Percentiles rank a stretch among this genome's conserved stretches.
These are phyloP conservation scores for Knufia fluminis DNA, from an alignment of 2,329 filamentous ascomycete genomes.

Conservation along the genomic window DNA sequence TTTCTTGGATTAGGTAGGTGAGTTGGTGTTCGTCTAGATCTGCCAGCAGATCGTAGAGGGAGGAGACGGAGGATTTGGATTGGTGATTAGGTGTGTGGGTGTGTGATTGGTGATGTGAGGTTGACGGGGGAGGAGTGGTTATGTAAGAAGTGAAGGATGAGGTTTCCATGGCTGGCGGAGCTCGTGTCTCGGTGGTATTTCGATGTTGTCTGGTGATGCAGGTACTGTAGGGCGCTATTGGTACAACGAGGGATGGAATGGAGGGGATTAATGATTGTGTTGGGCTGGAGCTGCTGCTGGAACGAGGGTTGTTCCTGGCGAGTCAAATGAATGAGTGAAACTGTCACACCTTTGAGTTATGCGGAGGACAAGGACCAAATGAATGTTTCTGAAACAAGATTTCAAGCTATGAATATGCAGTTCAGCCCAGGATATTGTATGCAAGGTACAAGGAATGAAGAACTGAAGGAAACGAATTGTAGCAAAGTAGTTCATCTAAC, in stretches of 20 bases:
- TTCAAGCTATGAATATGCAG: neutral
- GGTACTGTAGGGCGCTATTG: neutral
- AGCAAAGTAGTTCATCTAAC: neutral
- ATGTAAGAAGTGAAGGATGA: conserved; percentile 2
- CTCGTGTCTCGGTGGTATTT: neutral
- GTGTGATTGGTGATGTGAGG: neutral
- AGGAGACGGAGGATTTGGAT: conserved; percentile 4
- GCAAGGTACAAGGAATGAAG: conserved; percentile 1
- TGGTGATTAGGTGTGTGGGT: conserved; percentile 1
- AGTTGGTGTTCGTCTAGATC: conserved; percentile 9
- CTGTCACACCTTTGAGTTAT: conserved; percentile 1
- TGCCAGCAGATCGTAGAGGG: conserved; percentile 10
- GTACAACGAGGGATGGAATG: neutral
- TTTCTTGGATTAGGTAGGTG: conserved; percentile 8
- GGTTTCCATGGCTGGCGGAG: conserved; percentile 3
- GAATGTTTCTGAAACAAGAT: conserved; percentile 5
- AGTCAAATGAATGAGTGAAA: conserved; percentile 17
- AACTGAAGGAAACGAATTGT: neutral
- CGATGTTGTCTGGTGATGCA: neutral
- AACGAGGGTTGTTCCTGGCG: conserved; percentile 21
- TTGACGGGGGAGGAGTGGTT: neutral
- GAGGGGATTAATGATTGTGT: neutral
- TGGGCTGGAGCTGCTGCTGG: neutral
- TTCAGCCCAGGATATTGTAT: neutral
- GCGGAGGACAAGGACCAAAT: conserved; percentile 1